Evolutionary conservation across 257 asterid species (phyloP), one percentile per base, ranked within the genome.

Genomic region (Vinca minor): DNA sequence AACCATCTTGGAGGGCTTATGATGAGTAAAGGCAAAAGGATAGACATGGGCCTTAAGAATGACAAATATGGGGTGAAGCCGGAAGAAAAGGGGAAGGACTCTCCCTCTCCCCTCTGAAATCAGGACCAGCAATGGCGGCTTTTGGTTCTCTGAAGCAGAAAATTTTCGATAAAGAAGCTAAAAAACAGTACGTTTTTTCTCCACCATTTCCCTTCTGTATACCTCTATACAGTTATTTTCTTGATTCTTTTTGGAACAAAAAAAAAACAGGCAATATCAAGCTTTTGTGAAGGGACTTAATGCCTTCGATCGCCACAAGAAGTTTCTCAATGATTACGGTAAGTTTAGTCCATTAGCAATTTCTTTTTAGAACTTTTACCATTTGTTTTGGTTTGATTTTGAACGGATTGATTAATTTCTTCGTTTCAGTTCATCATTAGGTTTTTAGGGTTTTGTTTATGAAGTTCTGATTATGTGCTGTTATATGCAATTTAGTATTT

Each of bases 301-400:
- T 74, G 98, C 96, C 21, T 92, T 85, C 68, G 96, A 92, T 74
- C 98, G 98, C 66, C 98, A 92, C 84, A 84, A 84, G 80, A 92
- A 84, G 65, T 92, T 87, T 71, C 46, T 92, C 77, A 73, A 80
- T 66, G 98, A 92, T 71, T 92, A 92, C 69, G 90, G 96, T 87
- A 12, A 70, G 79, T 69, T 68, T 58, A 47, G 62, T 28, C 4
- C 21, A 50, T 64, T 68, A 32, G 54, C n/a, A n/a, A 64, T 67
- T 53, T 8, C 1, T n/a, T 9, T 41, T 44, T 44, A 8, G 49
- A 14, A 13, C 4, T 39, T 39, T 44, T 17, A 7, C n/a, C 17
- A 1, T 46, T 63, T 17, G 0, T 23, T 25, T 32, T 54, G 6
- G 6, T 28, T 32, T 21, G 9, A 18, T 66, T 45, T 41, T 13